Base-by-base conservation (phyloP, 1,284 basidiomycete genomes). In the Trichosporon inkin region DNA sequence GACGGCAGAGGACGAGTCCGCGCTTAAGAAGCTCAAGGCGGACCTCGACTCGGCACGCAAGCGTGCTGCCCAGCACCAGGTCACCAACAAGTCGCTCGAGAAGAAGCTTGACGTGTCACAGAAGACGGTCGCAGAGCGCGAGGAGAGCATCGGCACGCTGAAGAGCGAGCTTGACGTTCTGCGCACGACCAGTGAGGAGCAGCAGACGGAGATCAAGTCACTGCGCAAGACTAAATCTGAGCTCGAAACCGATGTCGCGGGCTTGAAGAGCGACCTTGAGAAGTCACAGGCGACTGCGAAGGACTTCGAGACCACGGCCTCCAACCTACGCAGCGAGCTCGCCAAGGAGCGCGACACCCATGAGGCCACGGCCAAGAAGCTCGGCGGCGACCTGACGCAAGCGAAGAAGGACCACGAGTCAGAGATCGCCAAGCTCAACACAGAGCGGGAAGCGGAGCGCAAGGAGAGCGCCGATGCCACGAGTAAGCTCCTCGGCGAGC, bases 191-290 rank as follows among this genome's bases (percentile, higher is more conserved):
- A 32, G 24, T 16, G 17, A 13, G 10, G 64, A 56, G 10, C 62
- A 59, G 20, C 55, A 59, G 24, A 47, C 17, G 20, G 44, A 49
- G 28, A 16, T 49, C 16, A 22, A 11, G 8, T 6, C 44, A 8
- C 44, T 49, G 14, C 24, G 51, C 19, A 40, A 47, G 40, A 37
- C 37, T 1, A 47, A 51, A 3, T 32, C 44, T 7, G 49, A 51
- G 37, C 57, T 28, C 17, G 61, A 58, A 34, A 34, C 13, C 17
- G 47, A 17, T 10, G 37, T 58, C 19, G 56, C 39, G 19, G 49
- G 52, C n/a, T 39, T 62, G 35, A 37, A 52, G 47, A 52, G 49
- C 4, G 57, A 58, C 17, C 56, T 62, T 11, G 57, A 58, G 32
- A 22, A 40, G 32, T 17, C 54, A 38, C 54, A 55, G 39, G 14